phyloP scores from a whole-genome alignment of 2,329 filamentous ascomycete genomes.

The Penicillium sp. region DNA sequence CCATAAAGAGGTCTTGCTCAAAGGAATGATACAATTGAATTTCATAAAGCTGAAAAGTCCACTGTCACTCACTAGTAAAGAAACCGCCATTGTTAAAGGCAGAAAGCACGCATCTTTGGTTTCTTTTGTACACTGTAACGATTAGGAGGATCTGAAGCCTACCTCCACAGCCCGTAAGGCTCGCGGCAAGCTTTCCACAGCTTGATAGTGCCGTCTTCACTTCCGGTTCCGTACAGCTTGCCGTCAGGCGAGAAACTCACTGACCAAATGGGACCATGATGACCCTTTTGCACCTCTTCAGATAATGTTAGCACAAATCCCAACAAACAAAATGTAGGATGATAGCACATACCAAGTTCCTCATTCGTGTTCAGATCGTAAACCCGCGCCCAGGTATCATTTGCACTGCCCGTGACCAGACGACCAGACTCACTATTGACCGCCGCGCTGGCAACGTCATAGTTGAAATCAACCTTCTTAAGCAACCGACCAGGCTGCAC shows the following conservation, averaged over 20 bases:
- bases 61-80: background rate
- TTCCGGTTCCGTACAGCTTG: slow-evolving; percentile 93
- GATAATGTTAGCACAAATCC: slow-evolving; percentile 7
- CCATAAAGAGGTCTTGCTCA: no score
- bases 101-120: background rate
- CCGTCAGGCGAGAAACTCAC: slow-evolving; percentile 92
- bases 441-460: slow-evolving; percentile 88
- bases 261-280: slow-evolving; percentile 97
- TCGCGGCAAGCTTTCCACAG: slow-evolving; percentile 72
- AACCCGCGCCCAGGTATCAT: slow-evolving; percentile 94
- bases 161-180: slow-evolving; percentile 68
- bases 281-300: slow-evolving; percentile 87
- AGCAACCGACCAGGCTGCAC: slow-evolving; percentile 67
- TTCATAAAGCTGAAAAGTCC: background rate
- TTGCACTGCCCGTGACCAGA: slow-evolving; percentile 86
- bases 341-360: slow-evolving; percentile 64
- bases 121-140: slow-evolving; percentile 6
- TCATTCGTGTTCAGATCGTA: slow-evolving; percentile 83
- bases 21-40: background rate
- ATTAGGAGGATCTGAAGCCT: background rate
- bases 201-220: slow-evolving; percentile 97
- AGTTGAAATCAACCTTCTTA: slow-evolving; percentile 77
- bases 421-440: slow-evolving; percentile 79
- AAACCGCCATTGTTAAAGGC: background rate
- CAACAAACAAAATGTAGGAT: background rate